phyloP scores from a whole-genome alignment of 805 yeast species.

The Candida glaebosa region DNA sequence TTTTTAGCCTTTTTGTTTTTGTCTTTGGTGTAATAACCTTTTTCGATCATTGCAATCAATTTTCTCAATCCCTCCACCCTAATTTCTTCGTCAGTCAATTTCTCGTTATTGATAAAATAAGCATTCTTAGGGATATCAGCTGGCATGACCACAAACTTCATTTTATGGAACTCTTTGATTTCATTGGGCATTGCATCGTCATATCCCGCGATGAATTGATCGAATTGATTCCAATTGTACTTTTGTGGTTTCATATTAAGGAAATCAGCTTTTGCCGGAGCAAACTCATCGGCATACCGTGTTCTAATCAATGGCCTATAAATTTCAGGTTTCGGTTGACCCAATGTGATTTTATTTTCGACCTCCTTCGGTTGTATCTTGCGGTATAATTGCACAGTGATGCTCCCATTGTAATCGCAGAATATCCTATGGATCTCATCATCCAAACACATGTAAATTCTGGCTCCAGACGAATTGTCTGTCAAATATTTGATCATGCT shows the following conservation, averaged over 20 bases:
- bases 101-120: constrained; percentile 51
- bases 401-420: constrained; percentile 65
- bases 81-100: constrained; percentile 77
- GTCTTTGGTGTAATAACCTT: constrained; percentile 42
- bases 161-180: constrained; percentile 53
- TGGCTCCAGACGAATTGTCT: constrained; percentile 41
- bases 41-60: constrained; percentile 58
- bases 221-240: constrained; percentile 88
- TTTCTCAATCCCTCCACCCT: constrained; percentile 85
- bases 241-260: constrained; percentile 48
- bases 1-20: constrained; percentile 27
- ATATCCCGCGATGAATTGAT: constrained; percentile 88
- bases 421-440: constrained; percentile 84
- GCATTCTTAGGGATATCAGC: constrained; percentile 61
- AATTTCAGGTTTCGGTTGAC: constrained; percentile 7
- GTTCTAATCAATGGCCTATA: constrained; percentile 58
- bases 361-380: constrained; percentile 12
- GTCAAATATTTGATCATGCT: constrained; percentile 58
- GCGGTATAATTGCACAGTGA: constrained; percentile 74
- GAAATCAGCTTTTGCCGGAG: constrained; percentile 54
- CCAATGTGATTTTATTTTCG: constrained; percentile 8
- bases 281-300: constrained; percentile 66
- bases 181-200: constrained; percentile 65
- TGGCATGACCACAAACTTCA: constrained; percentile 85
- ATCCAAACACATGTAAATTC: constrained; percentile 72